A percentile compares a stretch with the other conserved stretches of the same genome.
Evolutionary conservation across 1,139 yeast species (phyloP).

Genomic region (Pichiaceae sp.): DNA sequence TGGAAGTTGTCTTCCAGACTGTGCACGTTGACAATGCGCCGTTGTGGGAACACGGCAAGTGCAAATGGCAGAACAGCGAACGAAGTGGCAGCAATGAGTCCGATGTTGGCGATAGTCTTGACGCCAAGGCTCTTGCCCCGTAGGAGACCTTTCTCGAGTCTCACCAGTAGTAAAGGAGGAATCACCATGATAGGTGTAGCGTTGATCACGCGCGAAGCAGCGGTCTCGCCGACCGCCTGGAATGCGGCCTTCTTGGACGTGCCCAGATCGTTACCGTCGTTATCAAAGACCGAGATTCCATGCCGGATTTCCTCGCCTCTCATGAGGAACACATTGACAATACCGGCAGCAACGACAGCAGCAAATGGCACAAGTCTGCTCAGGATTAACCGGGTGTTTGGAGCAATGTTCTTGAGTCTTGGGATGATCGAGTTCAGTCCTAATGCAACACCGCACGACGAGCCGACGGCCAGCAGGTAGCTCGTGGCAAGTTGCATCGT

Average conservation of each 20-base stretch:
- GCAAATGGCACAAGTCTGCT: slow-evolving; percentile 94
- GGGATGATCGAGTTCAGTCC: slow-evolving; percentile 90
- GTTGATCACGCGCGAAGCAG: slow-evolving; percentile 86
- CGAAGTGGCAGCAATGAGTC: slow-evolving; percentile 76
- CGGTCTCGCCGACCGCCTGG: slow-evolving; percentile 94
- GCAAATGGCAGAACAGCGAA: slow-evolving; percentile 90
- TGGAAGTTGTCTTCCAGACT: slow-evolving; percentile 59
- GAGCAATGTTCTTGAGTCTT: slow-evolving; percentile 55
- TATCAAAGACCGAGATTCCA: slow-evolving; percentile 68
- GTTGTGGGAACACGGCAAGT: slow-evolving; percentile 89
- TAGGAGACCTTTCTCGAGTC: slow-evolving; percentile 61
- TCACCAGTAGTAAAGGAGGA: slow-evolving; percentile 79
- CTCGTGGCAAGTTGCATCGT: slow-evolving; percentile 68
- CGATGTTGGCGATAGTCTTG: slow-evolving; percentile 69
- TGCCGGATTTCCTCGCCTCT: slow-evolving; percentile 87
- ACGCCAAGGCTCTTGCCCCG: slow-evolving; percentile 57
- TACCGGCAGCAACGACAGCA: slow-evolving; percentile 94
- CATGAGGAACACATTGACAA: slow-evolving; percentile 91
- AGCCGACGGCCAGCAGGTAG: slow-evolving; percentile 83
- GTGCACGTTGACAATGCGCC: slow-evolving; percentile 49
- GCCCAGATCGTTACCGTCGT: slow-evolving; percentile 65
- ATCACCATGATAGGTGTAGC: slow-evolving; percentile 97
- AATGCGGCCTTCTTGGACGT: slow-evolving; percentile 78
- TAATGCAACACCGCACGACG: slow-evolving; percentile 91
- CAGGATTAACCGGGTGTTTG: slow-evolving; percentile 60